Conservation (phyloP, 768 basidiomycete species). For the Kondoa malvinella region DNA sequence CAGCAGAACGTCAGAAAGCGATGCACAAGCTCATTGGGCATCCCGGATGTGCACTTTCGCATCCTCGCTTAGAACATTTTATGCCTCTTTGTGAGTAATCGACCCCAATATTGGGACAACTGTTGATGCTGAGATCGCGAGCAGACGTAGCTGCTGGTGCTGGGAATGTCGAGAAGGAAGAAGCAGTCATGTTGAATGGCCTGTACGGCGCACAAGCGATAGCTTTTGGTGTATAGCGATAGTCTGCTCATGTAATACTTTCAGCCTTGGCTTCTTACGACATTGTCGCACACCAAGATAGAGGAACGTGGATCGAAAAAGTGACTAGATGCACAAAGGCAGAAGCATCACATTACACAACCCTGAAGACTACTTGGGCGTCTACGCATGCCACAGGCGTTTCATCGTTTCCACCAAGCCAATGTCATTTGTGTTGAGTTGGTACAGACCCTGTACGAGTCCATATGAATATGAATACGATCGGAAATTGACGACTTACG, state of each 20-base stretch:
- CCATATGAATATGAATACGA: too few species aligned
- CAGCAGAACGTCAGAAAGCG: slow-evolving; percentile 41
- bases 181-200: slow-evolving; percentile 10
- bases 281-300: too few species aligned
- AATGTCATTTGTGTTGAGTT: slow-evolving; percentile 97
- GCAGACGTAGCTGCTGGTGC: slow-evolving; percentile 4
- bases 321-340: too few species aligned
- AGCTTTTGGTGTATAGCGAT: slow-evolving; percentile 16
- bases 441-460: too few species aligned
- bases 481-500: background rate
- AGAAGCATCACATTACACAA: too few species aligned
- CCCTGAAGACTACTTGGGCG: too few species aligned
- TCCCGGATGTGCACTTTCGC: slow-evolving; percentile 46
- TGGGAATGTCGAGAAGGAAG: slow-evolving; percentile 7
- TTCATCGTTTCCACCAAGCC: slow-evolving; percentile 75
- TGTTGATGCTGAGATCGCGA: background rate
- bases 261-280: background rate
- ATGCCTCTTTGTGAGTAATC: slow-evolving; percentile 48
- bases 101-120: too few species aligned
- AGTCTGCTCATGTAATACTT: background rate
- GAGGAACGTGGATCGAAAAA: too few species aligned
- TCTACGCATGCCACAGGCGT: slow-evolving; percentile 57
- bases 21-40: slow-evolving; percentile 45
- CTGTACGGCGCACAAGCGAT: slow-evolving; percentile 16
- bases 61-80: slow-evolving; percentile 68